These are phyloP conservation scores for Bonnemaisonia californica DNA, from an alignment of 31 red algal species.

Conservation along the genomic window DNA sequence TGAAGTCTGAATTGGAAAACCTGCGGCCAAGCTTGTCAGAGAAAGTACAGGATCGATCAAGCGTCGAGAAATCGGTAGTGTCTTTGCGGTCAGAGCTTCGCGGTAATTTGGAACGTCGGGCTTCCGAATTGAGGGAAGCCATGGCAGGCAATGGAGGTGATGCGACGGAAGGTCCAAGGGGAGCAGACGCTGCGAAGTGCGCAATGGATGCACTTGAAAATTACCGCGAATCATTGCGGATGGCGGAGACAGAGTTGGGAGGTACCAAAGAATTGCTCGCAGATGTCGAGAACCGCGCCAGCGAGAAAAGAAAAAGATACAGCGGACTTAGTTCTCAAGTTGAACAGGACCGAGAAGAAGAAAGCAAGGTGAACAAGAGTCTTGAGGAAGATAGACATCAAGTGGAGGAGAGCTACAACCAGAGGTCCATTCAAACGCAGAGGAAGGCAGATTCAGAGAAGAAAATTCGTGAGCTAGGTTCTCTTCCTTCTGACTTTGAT, in stretches of 20 bases:
- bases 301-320: slow-evolving; percentile 13
- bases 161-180: neutral
- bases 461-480: slow-evolving; percentile 84
- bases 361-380: slow-evolving; percentile 43
- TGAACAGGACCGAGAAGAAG: slow-evolving; percentile 58
- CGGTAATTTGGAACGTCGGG: slow-evolving; percentile 53
- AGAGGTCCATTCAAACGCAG: slow-evolving; percentile 55
- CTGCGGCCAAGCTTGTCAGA: slow-evolving; percentile 16
- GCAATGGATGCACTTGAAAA: slow-evolving; percentile 16
- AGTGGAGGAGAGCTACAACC: slow-evolving; percentile 59
- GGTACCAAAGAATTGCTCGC: slow-evolving; percentile 1
- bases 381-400: slow-evolving; percentile 54
- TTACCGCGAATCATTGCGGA: slow-evolving; percentile 14
- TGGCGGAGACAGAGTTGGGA: slow-evolving; percentile 17
- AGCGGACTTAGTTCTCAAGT: slow-evolving; percentile 24
- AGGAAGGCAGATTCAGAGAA: slow-evolving; percentile 80
- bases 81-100: slow-evolving; percentile 57
- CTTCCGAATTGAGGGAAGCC: slow-evolving; percentile 36
- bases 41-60: slow-evolving; percentile 24
- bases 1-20: slow-evolving; percentile 41
- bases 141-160: slow-evolving; percentile 20
- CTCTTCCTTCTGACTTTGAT: slow-evolving; percentile 86
- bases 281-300: neutral
- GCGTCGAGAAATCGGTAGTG: slow-evolving; percentile 32
- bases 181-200: slow-evolving; percentile 23